Evolutionary conservation across 768 basidiomycete genomes (phyloP).

Genomic region (Phylloporus scabripes): DNA sequence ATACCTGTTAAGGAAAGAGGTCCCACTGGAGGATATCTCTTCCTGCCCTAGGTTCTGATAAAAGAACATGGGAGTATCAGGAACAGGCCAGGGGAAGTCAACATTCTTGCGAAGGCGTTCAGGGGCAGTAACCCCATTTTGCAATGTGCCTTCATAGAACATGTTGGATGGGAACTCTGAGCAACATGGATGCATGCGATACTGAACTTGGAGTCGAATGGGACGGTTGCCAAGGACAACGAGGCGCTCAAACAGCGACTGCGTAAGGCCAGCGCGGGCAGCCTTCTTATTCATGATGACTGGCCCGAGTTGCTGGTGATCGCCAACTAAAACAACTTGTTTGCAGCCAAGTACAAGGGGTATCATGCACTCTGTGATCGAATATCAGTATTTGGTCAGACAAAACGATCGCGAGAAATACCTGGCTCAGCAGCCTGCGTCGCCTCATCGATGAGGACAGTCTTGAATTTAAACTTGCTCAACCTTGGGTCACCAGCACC

Average conservation of each 20-base stretch:
- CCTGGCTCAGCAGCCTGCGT: conserved; percentile 98
- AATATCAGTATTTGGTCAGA: conserved; percentile 6
- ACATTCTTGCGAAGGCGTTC: conserved; percentile 97
- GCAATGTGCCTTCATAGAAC: conserved; percentile 99
- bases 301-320: conserved; percentile 94
- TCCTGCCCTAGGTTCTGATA: conserved; percentile 99
- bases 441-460: conserved; percentile 96
- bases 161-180: conserved; percentile 99
- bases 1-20: conserved; percentile 93
- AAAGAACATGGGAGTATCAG: conserved; percentile 99
- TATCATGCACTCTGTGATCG: conserved; percentile 89
- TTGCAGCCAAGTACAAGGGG: conserved; percentile 97
- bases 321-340: conserved; percentile 96
- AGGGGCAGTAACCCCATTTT: conserved; percentile 98
- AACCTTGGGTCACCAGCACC: conserved; percentile 95
- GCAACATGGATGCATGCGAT: conserved; percentile 99
- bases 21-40: conserved; percentile 97
- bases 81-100: conserved; percentile 98
- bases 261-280: conserved; percentile 95
- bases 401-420: conserved; percentile 28
- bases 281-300: conserved; percentile 99
- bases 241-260: conserved; percentile 96
- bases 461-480: conserved; percentile 96
- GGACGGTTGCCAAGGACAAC: conserved; percentile 94
- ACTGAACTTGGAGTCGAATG: conserved; percentile 98